Evolutionary conservation across 164 flowering plant genomes (phyloP).

Genomic region (Vitis vinifera): DNA sequence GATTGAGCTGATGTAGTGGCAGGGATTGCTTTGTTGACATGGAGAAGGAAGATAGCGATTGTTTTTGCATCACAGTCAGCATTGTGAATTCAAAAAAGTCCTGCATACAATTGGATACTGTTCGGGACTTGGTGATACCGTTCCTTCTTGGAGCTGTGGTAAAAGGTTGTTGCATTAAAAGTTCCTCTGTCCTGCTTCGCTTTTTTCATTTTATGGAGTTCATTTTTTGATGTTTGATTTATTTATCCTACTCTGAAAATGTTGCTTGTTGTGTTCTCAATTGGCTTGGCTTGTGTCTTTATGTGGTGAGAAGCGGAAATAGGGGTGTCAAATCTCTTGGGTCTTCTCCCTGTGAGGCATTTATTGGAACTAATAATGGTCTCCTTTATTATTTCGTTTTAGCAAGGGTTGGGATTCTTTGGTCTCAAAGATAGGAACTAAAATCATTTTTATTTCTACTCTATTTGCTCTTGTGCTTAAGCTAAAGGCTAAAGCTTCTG

Average conservation of each 20-base stretch:
- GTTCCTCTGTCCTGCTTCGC: neutral
- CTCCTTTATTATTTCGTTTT: too few species aligned
- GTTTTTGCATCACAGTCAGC: conserved; percentile 47
- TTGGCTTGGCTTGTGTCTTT: too few species aligned
- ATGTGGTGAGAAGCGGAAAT: too few species aligned
- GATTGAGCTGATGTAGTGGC: conserved; percentile 18
- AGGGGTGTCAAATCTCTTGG: too few species aligned
- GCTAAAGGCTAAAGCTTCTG: neutral
- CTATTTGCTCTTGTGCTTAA: neutral
- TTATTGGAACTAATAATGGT: too few species aligned
- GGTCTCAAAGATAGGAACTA: too few species aligned
- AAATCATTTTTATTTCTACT: neutral
- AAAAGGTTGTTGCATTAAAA: conserved; percentile 49
- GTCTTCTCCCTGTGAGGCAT: too few species aligned
- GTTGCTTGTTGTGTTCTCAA: neutral
- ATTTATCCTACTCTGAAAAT: neutral
- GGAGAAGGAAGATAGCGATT: conserved; percentile 17
- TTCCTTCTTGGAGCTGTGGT: conserved; percentile 59
- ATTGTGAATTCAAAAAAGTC: conserved; percentile 31
- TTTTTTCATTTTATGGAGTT: neutral
- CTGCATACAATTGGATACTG: conserved; percentile 22
- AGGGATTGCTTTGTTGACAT: conserved; percentile 46
- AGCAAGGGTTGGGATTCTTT: too few species aligned
- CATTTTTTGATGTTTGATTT: neutral
- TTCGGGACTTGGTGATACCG: conserved; percentile 61